phyloP scores from a whole-genome alignment of 2,329 filamentous ascomycete genomes.

The Pseudocercospora pini-densiflorae region DNA sequence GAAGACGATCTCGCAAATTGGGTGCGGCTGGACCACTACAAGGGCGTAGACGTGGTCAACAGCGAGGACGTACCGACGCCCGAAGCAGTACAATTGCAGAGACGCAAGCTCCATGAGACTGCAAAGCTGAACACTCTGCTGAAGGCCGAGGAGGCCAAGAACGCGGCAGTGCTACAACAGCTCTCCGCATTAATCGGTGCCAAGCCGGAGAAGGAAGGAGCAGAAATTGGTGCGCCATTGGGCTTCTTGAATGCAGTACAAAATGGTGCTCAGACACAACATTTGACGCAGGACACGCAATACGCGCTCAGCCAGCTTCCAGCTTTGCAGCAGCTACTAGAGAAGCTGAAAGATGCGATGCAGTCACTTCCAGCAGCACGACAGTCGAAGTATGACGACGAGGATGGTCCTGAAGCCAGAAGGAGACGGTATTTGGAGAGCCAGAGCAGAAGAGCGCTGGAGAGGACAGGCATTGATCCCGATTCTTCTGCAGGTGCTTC shows the following conservation, averaged over 20 bases:
- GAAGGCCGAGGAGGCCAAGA: slow-evolving; percentile 70
- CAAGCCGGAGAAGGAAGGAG: slow-evolving; percentile 16
- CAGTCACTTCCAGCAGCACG: slow-evolving; percentile 38
- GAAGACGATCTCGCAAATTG: slow-evolving; percentile 69
- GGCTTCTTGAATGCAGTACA: slow-evolving; percentile 60
- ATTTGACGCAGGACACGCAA: slow-evolving; percentile 71
- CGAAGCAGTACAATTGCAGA: slow-evolving; percentile 72
- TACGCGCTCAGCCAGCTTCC: slow-evolving; percentile 86
- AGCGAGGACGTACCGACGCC: slow-evolving; percentile 58
- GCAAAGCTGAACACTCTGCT: slow-evolving; percentile 73
- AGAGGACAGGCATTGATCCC: slow-evolving; percentile 69
- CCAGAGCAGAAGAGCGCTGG: slow-evolving; percentile 76
- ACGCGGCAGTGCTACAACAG: slow-evolving; percentile 70
- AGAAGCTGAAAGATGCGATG: slow-evolving; percentile 55
- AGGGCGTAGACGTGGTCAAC: slow-evolving; percentile 51
- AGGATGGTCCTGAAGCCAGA: slow-evolving; percentile 64
- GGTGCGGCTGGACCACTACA: slow-evolving; percentile 84
- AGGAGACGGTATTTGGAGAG: slow-evolving; percentile 82
- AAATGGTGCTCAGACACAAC: slow-evolving; percentile 48
- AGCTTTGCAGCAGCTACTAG: slow-evolving; percentile 72
- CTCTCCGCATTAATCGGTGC: slow-evolving; percentile 63
- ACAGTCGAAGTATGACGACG: slow-evolving; percentile 36
- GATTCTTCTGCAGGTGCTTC: slow-evolving; percentile 37
- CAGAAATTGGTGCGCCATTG: slow-evolving; percentile 44
- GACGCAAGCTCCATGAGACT: slow-evolving; percentile 77